Conservation (phyloP, 495 filamentous ascomycete genomes). For the Delitschia confertaspora region DNA sequence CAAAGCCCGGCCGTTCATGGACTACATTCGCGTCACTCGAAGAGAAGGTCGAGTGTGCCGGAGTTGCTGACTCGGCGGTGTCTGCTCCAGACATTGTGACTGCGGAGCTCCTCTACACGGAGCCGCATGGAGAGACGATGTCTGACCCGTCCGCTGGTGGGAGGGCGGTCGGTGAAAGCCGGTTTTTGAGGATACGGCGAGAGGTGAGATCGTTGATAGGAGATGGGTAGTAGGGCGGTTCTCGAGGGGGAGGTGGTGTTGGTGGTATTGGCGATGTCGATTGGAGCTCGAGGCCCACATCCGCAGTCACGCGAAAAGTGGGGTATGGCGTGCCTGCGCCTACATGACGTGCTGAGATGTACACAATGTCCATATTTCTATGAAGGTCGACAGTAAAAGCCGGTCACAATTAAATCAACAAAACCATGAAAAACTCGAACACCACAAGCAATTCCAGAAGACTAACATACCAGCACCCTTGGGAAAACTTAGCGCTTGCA, state of each 20-base stretch:
- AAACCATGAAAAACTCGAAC: too few species aligned
- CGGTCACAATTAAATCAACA: too few species aligned
- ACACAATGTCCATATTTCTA: too few species aligned
- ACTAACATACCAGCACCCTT: too few species aligned
- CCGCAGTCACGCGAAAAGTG: conserved; percentile 12
- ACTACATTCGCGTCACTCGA: conserved; percentile 2
- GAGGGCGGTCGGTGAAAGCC: not conserved
- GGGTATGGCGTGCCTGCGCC: too few species aligned
- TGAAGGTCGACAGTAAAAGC: too few species aligned
- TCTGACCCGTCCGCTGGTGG: not conserved
- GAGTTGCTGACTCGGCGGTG: conserved; percentile 12
- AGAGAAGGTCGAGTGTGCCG: not conserved
- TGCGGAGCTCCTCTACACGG: conserved; percentile 14
- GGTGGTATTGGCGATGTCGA: too few species aligned
- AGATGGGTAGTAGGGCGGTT: not conserved
- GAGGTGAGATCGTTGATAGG: too few species aligned
- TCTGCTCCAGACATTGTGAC: conserved; percentile 26
- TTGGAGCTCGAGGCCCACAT: too few species aligned
- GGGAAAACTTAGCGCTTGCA: too few species aligned
- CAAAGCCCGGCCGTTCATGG: conserved; percentile 41
- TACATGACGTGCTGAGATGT: too few species aligned
- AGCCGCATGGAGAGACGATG: conserved; percentile 21
- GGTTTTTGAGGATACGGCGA: not conserved
- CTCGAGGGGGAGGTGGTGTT: not conserved
- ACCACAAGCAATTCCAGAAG: too few species aligned